Conservation (phyloP, 495 filamentous ascomycete genomes). For the Aspergillus kassunensis region DNA sequence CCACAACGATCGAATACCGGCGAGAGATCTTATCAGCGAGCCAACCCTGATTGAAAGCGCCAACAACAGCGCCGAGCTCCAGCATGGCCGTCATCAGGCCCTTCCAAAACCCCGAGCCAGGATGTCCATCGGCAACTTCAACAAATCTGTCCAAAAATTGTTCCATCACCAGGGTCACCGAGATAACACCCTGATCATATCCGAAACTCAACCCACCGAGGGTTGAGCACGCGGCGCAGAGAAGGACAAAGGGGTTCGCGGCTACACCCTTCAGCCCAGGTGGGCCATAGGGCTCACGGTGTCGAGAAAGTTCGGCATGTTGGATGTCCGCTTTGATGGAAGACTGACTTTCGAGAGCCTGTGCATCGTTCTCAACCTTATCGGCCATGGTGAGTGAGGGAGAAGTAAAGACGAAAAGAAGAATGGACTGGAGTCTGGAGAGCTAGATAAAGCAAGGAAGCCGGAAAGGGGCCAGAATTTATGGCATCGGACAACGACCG, state of each 20-base stretch:
- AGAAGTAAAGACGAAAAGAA: not conserved
- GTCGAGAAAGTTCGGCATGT: constrained; percentile 37
- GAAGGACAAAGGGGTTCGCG: constrained; percentile 45
- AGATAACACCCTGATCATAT: constrained; percentile 56
- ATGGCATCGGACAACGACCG: not conserved
- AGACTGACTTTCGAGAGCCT: not conserved
- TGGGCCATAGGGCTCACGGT: constrained; percentile 44
- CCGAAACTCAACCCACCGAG: constrained; percentile 56
- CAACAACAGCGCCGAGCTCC: constrained; percentile 52
- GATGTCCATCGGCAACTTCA: constrained; percentile 34
- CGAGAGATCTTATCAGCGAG: constrained; percentile 57
- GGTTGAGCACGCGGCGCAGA: constrained; percentile 52
- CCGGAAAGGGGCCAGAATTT: not conserved
- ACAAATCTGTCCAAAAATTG: constrained; percentile 52
- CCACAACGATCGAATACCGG: constrained; percentile 54
- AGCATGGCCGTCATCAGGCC: constrained; percentile 60
- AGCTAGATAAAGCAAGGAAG: not conserved
- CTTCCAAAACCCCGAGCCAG: constrained; percentile 54
- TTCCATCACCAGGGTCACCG: constrained; percentile 54
- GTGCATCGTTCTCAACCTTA: not conserved
- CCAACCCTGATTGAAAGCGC: constrained; percentile 55
- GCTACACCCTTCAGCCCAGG: constrained; percentile 46
- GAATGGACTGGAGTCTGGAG: not conserved
- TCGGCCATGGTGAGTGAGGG: not conserved
- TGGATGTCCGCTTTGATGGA: constrained; percentile 33